Conservation (phyloP, 2,329 filamentous ascomycete species). For the Penicillium expansum region DNA sequence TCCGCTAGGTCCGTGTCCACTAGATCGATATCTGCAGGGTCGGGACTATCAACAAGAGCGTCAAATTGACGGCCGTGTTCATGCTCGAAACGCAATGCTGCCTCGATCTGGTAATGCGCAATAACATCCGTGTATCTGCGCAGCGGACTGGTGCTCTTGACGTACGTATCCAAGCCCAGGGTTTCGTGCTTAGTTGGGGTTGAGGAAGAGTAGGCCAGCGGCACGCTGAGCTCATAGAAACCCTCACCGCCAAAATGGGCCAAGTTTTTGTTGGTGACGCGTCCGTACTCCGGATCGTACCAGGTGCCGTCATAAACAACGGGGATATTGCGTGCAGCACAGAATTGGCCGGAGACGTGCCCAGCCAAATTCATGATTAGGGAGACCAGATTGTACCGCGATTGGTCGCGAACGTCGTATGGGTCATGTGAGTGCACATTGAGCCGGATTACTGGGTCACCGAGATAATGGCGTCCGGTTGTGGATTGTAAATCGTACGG, state of each 20-base stretch:
- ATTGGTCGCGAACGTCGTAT: constrained; percentile 39
- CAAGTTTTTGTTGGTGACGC: constrained; percentile 39
- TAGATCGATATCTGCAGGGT: background rate
- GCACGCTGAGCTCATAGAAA: constrained; percentile 38
- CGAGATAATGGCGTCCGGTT: constrained; percentile 35
- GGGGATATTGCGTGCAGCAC: constrained; percentile 38
- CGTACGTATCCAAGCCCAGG: constrained; percentile 54
- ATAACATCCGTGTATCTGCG: constrained; percentile 61
- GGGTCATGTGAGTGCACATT: constrained; percentile 29
- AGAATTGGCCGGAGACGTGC: constrained; percentile 36
- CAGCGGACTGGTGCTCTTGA: constrained; percentile 60
- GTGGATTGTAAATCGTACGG: constrained; percentile 32
- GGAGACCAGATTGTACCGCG: constrained; percentile 41
- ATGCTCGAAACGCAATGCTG: constrained; percentile 57
- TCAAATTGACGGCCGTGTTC: constrained; percentile 44
- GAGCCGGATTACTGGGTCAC: constrained; percentile 45
- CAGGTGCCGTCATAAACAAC: constrained; percentile 37
- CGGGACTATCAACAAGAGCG: constrained; percentile 22
- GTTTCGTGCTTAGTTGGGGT: constrained; percentile 50
- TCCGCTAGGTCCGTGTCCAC: background rate
- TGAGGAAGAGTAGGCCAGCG: constrained; percentile 45
- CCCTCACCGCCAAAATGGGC: constrained; percentile 42
- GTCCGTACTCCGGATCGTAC: constrained; percentile 42
- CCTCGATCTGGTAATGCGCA: constrained; percentile 63
- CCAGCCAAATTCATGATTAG: constrained; percentile 57